Conservation (phyloP, 176 grass and related monocot genomes). For the Bolboschoenus planiculmis region DNA sequence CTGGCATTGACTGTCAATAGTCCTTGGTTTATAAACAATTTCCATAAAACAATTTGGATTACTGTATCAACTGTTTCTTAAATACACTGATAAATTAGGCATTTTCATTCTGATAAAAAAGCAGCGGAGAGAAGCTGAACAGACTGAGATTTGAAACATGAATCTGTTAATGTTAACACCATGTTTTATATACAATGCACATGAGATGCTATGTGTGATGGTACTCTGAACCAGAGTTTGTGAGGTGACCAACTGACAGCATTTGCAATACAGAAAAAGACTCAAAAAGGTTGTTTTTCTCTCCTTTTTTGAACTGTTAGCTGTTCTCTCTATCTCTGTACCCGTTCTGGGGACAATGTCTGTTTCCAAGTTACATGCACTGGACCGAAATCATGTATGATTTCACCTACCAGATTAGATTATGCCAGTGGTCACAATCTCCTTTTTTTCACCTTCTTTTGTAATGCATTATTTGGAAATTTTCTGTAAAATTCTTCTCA, state of each 20-base stretch:
- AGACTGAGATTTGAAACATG: not conserved
- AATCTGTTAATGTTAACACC: not conserved
- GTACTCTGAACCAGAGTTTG: conserved; percentile 1
- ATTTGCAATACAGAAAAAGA: not conserved
- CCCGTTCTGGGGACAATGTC: not conserved
- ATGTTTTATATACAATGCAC: not conserved
- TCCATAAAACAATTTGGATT: not conserved
- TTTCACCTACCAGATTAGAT: conserved; percentile 6
- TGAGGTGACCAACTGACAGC: conserved; percentile 1
- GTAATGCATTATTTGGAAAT: not conserved
- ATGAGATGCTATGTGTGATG: conserved; percentile 2
- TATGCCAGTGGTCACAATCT: not conserved
- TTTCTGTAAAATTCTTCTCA: not conserved
- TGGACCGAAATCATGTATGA: not conserved
- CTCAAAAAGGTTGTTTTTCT: conserved; percentile 1
- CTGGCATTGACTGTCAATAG: not conserved
- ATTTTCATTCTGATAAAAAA: not conserved
- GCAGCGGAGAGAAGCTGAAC: not conserved
- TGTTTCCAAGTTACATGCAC: not conserved
- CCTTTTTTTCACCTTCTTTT: not conserved
- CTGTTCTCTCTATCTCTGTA: not conserved
- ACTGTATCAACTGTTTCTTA: not conserved
- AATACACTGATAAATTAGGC: not conserved
- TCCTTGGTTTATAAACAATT: not conserved
- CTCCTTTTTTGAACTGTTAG: too few species aligned